phyloP scores from a whole-genome alignment of 352 stramenopile genomes.

The Thalassiosira livingstoniorum region DNA sequence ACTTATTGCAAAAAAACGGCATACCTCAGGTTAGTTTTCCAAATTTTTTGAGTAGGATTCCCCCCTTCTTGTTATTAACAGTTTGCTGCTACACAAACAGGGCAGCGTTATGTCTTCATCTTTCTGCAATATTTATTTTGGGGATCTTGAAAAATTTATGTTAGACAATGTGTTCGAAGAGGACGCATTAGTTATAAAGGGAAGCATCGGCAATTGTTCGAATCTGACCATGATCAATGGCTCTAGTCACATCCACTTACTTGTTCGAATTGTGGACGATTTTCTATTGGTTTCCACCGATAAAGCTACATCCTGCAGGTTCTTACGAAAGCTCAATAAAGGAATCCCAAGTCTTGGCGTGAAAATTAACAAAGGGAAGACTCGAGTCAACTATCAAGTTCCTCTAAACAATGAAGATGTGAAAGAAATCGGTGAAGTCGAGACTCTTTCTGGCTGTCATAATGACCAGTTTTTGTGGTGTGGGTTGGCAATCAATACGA shows the following conservation, averaged over 20 bases:
- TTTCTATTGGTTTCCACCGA: slow-evolving; percentile 78
- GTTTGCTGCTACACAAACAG: slow-evolving; percentile 28
- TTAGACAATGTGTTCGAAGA: slow-evolving; percentile 58
- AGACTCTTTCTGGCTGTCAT: slow-evolving; percentile 20
- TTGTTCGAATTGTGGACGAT: slow-evolving; percentile 81
- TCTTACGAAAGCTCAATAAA: slow-evolving; percentile 71
- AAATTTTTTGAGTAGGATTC: neutral
- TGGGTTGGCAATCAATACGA: slow-evolving; percentile 80
- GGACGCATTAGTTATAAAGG: slow-evolving; percentile 41
- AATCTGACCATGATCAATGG: slow-evolving; percentile 31
- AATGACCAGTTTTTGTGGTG: slow-evolving; percentile 75
- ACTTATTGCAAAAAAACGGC: slow-evolving; percentile 71
- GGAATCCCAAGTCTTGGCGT: slow-evolving; percentile 72
- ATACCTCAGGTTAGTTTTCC: slow-evolving; percentile 66
- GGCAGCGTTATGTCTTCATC: slow-evolving; percentile 81
- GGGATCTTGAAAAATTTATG: slow-evolving; percentile 66
- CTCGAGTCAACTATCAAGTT: slow-evolving; percentile 58
- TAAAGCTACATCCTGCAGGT: slow-evolving; percentile 50
- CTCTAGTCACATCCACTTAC: slow-evolving; percentile 49
- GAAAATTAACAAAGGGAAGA: slow-evolving; percentile 80
- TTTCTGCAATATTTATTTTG: slow-evolving; percentile 86
- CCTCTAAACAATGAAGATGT: slow-evolving; percentile 38
- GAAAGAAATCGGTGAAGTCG: slow-evolving; percentile 12
- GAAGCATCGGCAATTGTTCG: slow-evolving; percentile 19
- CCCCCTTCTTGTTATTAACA: neutral